Conservation (phyloP, 2,329 filamentous ascomycete genomes). For the Aureobasidium sp. region DNA sequence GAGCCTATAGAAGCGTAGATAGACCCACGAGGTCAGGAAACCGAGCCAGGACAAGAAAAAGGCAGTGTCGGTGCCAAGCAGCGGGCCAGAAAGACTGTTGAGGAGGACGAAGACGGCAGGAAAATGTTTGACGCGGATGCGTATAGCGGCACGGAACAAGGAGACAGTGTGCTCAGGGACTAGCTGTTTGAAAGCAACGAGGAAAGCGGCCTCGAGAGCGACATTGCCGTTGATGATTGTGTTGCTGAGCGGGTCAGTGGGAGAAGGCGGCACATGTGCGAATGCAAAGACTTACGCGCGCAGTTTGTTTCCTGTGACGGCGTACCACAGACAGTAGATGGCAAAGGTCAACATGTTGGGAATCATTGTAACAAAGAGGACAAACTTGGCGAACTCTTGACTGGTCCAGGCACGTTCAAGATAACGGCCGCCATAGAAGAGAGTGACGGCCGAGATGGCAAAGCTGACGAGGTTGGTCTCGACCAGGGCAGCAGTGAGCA, state of each 20-base stretch:
- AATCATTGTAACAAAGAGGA: constrained; percentile 67
- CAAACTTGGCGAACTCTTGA: constrained; percentile 83
- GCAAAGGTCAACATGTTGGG: constrained; percentile 73
- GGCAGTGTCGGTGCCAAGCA: constrained; percentile 66
- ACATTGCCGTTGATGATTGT: constrained; percentile 84
- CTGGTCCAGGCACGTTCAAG: constrained; percentile 94
- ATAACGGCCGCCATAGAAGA: constrained; percentile 91
- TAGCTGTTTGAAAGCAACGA: constrained; percentile 95
- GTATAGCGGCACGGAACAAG: constrained; percentile 79
- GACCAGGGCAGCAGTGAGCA: constrained; percentile 76
- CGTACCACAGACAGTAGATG: constrained; percentile 66
- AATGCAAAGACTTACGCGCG: constrained; percentile 14
- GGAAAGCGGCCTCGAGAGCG: constrained; percentile 83
- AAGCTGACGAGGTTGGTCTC: constrained; percentile 91
- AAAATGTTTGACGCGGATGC: constrained; percentile 78
- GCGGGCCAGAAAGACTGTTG: constrained; percentile 57
- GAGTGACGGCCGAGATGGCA: constrained; percentile 64
- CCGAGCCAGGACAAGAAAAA: constrained; percentile 73
- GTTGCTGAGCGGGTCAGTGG: constrained; percentile 39
- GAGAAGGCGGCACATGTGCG: background rate
- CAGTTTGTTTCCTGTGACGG: constrained; percentile 53
- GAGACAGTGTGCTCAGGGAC: constrained; percentile 96
- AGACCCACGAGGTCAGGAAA: constrained; percentile 85
- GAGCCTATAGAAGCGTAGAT: constrained; percentile 88
- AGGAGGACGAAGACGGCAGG: constrained; percentile 69